Evolutionary conservation across 192 early-diverging fungal genomes (phyloP), one percentile per base, ranked within the genome.

Genomic region (Spizellomyces sp.): DNA sequence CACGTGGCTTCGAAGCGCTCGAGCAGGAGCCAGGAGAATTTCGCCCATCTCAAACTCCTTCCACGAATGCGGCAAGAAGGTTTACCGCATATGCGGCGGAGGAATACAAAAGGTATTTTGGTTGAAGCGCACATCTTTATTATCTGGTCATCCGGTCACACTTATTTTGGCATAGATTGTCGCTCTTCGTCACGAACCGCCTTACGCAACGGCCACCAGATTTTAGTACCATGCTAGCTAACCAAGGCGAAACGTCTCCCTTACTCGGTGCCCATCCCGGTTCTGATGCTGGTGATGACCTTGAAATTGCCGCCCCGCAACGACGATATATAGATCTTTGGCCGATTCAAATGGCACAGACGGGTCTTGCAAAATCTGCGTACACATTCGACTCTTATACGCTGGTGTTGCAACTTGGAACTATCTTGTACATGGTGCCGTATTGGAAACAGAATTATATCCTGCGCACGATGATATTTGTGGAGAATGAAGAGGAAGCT

Each of bases 351-450:
- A 84, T 86, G 58, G 77, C 80, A 17, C 64, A 74, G 21, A 47
- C 64, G 4, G 69, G 69, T n/a, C 14, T 45, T 8, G 58, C 58
- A 8, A 43, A 48, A 43, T 57, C 55, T 8, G 59, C 57, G 9
- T 66, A 68, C 19, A 50, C 65, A 50, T 89, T 91, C 80, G 86
- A 88, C 58, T 88, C 89, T 0, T 90, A 90, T 67, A 85, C 90
- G 43, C 85, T 90, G 86, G 89, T 92, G 8, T 74, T 92, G 48
- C 90, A 92, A 76, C 82, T 92, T 58, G 90, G 88, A 15, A 89
- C 88, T 8, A 89, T 92, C 27, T 67, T 92, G 55, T 84, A 90
- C 47, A 82, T 90, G 83, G 88, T 89, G 8, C 86, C 86, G 4
- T 80, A 88, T 59, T 91, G 90, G 90, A 82, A 79, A 66, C 76